These are phyloP conservation scores for Cryptococcus wingfieldii DNA, from an alignment of 1,284 basidiomycete species.

Conservation along the genomic window DNA sequence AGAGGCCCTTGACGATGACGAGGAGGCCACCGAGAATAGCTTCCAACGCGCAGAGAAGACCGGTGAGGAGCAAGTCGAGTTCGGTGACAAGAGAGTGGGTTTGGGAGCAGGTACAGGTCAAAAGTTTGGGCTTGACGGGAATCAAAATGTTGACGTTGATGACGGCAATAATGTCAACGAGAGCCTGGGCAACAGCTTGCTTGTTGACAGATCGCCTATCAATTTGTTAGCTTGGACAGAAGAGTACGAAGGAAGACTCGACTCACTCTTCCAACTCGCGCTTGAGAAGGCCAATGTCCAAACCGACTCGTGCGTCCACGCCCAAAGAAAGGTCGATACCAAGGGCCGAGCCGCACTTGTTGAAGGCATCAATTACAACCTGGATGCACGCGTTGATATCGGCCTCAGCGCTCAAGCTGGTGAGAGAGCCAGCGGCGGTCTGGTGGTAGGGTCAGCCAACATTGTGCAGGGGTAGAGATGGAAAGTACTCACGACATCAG, in stretches of 20 bases:
- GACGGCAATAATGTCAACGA: neutral
- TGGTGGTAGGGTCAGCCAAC: neutral
- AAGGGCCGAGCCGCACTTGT: neutral
- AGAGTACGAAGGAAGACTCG: neutral
- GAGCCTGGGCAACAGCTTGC: neutral
- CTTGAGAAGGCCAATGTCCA: neutral
- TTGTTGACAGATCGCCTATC: neutral
- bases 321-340: neutral
- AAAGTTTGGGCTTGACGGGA: neutral
- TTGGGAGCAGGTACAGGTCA: neutral
- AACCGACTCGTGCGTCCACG: neutral
- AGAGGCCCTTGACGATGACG: neutral
- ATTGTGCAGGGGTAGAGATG: neutral
- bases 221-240: neutral
- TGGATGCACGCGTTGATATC: neutral
- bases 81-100: neutral
- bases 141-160: neutral
- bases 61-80: neutral
- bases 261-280: neutral
- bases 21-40: neutral
- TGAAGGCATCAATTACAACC: neutral
- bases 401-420: neutral
- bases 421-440: neutral
- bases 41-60: neutral
- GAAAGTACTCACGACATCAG: conserved; percentile 6